phyloP scores from a whole-genome alignment of 805 yeast species.

The Ogataea haglerorum region DNA sequence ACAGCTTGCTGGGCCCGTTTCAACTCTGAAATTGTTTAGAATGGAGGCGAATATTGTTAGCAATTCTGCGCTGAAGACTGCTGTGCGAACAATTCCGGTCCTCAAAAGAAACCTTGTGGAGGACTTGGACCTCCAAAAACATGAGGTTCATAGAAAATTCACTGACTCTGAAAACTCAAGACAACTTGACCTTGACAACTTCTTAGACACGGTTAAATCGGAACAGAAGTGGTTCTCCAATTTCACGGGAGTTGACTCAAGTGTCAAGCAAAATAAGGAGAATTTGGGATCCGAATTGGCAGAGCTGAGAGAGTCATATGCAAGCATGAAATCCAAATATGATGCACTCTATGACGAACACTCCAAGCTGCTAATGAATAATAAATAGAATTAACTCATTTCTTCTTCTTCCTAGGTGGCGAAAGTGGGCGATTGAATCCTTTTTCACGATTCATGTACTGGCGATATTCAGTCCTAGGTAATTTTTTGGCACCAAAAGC shows the following conservation, averaged over 20 bases:
- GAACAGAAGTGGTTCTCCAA: slow-evolving; percentile 54
- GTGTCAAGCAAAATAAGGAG: slow-evolving; percentile 16
- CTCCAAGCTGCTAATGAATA: slow-evolving; percentile 33
- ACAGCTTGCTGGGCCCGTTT: slow-evolving; percentile 28
- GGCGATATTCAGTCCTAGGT: slow-evolving; percentile 46
- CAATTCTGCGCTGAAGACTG: slow-evolving; percentile 31
- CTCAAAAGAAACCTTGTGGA: slow-evolving; percentile 59
- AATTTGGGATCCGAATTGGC: slow-evolving; percentile 45
- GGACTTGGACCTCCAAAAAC: slow-evolving; percentile 37
- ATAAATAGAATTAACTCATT: slow-evolving; percentile 6
- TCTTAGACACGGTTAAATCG: slow-evolving; percentile 44
- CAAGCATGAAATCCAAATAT: slow-evolving; percentile 54
- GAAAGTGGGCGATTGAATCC: slow-evolving; percentile 57
- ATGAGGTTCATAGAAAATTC: slow-evolving; percentile 41
- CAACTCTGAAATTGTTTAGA: slow-evolving; percentile 24
- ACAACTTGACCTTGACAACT: slow-evolving; percentile 42
- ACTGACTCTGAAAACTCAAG: slow-evolving; percentile 17
- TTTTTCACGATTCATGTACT: slow-evolving; percentile 55
- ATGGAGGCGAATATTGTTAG: slow-evolving; percentile 15
- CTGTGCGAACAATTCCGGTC: slow-evolving; percentile 50
- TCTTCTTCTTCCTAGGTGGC: slow-evolving; percentile 36
- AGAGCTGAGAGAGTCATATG: slow-evolving; percentile 55
- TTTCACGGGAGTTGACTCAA: slow-evolving; percentile 38
- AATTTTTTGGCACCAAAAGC: slow-evolving; percentile 41
- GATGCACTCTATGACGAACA: slow-evolving; percentile 56